Conservation (phyloP, 768 basidiomycete genomes). For the Cystoderma amianthinum region DNA sequence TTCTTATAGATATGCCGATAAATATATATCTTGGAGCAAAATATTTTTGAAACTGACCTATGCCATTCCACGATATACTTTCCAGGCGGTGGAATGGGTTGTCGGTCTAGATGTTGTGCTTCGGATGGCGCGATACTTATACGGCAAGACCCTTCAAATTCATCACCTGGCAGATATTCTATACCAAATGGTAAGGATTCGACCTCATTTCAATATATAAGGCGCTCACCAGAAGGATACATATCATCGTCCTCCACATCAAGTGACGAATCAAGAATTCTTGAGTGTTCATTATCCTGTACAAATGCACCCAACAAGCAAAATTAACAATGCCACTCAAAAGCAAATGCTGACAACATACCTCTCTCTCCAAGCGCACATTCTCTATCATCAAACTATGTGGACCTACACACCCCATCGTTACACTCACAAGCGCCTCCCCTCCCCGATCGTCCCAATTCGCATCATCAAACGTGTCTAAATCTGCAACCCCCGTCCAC, state of each 20-base stretch:
- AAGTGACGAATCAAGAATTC: slow-evolving; percentile 45
- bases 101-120: slow-evolving; percentile 22
- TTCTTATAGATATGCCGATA: slow-evolving; percentile 24
- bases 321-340: background rate
- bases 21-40: background rate
- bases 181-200: slow-evolving; percentile 1
- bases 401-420: slow-evolving; percentile 47
- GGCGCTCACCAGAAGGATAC: slow-evolving; percentile 37
- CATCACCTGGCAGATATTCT: slow-evolving; percentile 66
- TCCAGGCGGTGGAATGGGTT: slow-evolving; percentile 42
- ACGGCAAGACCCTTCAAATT: slow-evolving; percentile 49
- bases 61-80: slow-evolving; percentile 59
- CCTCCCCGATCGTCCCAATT: slow-evolving; percentile 48
- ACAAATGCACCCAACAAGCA: slow-evolving; percentile 2
- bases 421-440: slow-evolving; percentile 50
- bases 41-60: slow-evolving; percentile 31
- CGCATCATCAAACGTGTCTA: slow-evolving; percentile 44
- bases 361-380: slow-evolving; percentile 40
- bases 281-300: slow-evolving; percentile 37
- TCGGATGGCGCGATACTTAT: slow-evolving; percentile 39
- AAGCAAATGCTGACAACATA: slow-evolving; percentile 17
- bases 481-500: slow-evolving; percentile 42
- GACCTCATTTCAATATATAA: too few relatives aligned
- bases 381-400: slow-evolving; percentile 48
- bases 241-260: slow-evolving; percentile 34